Conservation (phyloP, 495 filamentous ascomycete genomes). For the Cryomyces minteri region DNA sequence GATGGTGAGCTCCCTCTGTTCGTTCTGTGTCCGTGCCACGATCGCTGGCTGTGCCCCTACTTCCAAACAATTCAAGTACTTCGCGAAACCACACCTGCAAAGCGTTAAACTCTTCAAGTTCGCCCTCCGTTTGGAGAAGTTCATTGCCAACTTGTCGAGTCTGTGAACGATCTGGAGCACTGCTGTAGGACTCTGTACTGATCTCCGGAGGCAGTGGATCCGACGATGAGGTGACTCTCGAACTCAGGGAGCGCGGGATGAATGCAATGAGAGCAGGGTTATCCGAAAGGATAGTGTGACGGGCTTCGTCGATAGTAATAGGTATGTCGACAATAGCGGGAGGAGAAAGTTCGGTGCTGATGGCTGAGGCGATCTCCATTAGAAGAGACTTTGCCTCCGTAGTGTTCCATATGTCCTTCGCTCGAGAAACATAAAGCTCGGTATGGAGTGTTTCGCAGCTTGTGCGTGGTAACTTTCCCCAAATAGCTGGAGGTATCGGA, state of each 20-base stretch:
- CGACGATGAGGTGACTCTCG: slow-evolving; percentile 36
- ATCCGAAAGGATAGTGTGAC: slow-evolving; percentile 65
- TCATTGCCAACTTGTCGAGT: too few species aligned
- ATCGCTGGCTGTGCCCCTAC: neutral
- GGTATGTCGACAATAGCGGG: slow-evolving; percentile 19
- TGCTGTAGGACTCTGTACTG: slow-evolving; percentile 19
- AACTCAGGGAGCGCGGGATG: slow-evolving; percentile 34
- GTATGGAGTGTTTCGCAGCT: slow-evolving; percentile 54
- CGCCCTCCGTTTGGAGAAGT: too few species aligned
- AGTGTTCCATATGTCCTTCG: slow-evolving; percentile 84
- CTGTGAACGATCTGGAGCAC: neutral
- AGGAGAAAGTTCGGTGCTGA: slow-evolving; percentile 15
- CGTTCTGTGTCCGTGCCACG: neutral
- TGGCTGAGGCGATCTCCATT: slow-evolving; percentile 40
- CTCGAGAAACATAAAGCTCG: slow-evolving; percentile 58
- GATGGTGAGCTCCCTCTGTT: neutral
- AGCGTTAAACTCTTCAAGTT: too few species aligned
- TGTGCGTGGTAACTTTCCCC: slow-evolving; percentile 55
- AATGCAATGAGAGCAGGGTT: slow-evolving; percentile 42
- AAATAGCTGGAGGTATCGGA: slow-evolving; percentile 53
- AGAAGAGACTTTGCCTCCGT: slow-evolving; percentile 53
- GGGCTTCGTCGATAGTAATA: slow-evolving; percentile 47
- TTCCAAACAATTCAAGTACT: neutral
- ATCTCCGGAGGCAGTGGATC: slow-evolving; percentile 50
- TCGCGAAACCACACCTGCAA: too few species aligned